Evolutionary conservation across 2,329 filamentous ascomycete genomes (phyloP).

Genomic region (Phaeosphaeriaceae sp.): DNA sequence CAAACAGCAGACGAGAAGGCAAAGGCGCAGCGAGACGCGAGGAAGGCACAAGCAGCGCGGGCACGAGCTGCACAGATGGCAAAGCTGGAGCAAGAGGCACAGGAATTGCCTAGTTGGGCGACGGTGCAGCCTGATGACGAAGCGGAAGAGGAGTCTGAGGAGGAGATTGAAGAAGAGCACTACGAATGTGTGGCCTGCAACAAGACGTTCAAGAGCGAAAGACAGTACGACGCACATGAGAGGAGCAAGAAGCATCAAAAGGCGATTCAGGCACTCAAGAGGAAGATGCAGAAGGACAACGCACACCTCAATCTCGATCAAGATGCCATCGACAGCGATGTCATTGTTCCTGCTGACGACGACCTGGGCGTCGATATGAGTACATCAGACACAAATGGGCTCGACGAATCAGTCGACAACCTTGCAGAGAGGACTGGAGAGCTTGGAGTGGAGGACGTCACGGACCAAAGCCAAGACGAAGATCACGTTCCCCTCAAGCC

Average conservation of each 20-base stretch:
- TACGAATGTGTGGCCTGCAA: slow-evolving; percentile 70
- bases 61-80: slow-evolving; percentile 82
- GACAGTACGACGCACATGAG: slow-evolving; percentile 89
- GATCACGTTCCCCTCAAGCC: slow-evolving; percentile 4
- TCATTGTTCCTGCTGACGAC: slow-evolving; percentile 41
- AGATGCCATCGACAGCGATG: slow-evolving; percentile 42
- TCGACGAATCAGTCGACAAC: slow-evolving; percentile 43
- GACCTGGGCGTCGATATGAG: slow-evolving; percentile 26
- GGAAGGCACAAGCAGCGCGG: slow-evolving; percentile 82
- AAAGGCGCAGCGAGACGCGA: slow-evolving; percentile 76
- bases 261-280: slow-evolving; percentile 77
- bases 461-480: slow-evolving; percentile 32
- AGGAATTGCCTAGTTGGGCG: slow-evolving; percentile 77
- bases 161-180: slow-evolving; percentile 57
- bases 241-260: slow-evolving; percentile 97
- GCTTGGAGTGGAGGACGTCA: slow-evolving; percentile 16
- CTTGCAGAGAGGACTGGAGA: slow-evolving; percentile 21
- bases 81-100: slow-evolving; percentile 70
- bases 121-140: slow-evolving; percentile 64
- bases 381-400: slow-evolving; percentile 38
- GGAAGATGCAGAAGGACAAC: slow-evolving; percentile 85
- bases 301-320: slow-evolving; percentile 60
- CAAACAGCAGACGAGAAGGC: slow-evolving; percentile 84
- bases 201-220: slow-evolving; percentile 84
- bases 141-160: slow-evolving; percentile 62